These are phyloP conservation scores for Entomortierella lignicola DNA, from an alignment of 192 early-diverging fungal genomes.

Conservation along the genomic window DNA sequence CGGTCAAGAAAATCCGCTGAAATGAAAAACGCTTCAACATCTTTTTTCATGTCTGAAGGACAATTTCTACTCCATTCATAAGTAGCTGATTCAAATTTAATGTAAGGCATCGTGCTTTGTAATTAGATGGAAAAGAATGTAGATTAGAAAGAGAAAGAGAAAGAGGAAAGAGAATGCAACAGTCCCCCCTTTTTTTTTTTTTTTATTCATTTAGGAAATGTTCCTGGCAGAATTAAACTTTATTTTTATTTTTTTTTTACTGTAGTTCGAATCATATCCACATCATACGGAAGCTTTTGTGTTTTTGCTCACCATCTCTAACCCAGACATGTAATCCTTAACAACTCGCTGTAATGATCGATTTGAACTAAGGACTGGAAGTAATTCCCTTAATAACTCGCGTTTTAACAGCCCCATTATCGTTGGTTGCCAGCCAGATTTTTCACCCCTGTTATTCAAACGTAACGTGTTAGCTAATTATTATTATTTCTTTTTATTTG, in stretches of 20 bases:
- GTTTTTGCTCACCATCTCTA: slow-evolving; percentile 26
- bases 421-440: slow-evolving; percentile 52
- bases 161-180: background rate
- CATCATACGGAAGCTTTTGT: background rate
- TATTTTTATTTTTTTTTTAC: no score
- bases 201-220: no score
- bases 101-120: slow-evolving; percentile 16
- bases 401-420: slow-evolving; percentile 69
- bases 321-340: slow-evolving; percentile 61
- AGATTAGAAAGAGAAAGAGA: background rate
- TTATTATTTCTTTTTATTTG: background rate
- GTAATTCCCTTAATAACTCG: slow-evolving; percentile 68
- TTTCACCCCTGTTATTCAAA: slow-evolving; percentile 35
- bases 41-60: slow-evolving; percentile 22
- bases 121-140: background rate
- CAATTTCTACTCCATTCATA: slow-evolving; percentile 44
- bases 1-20: slow-evolving; percentile 35
- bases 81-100: slow-evolving; percentile 28
- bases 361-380: slow-evolving; percentile 78
- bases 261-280: no score
- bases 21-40: slow-evolving; percentile 10
- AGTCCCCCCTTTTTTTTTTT: background rate
- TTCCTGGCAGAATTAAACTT: no score
- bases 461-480: background rate
- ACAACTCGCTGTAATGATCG: slow-evolving; percentile 71